These are phyloP conservation scores for Halenospora varia DNA, from an alignment of 495 filamentous ascomycete genomes.

Conservation along the genomic window DNA sequence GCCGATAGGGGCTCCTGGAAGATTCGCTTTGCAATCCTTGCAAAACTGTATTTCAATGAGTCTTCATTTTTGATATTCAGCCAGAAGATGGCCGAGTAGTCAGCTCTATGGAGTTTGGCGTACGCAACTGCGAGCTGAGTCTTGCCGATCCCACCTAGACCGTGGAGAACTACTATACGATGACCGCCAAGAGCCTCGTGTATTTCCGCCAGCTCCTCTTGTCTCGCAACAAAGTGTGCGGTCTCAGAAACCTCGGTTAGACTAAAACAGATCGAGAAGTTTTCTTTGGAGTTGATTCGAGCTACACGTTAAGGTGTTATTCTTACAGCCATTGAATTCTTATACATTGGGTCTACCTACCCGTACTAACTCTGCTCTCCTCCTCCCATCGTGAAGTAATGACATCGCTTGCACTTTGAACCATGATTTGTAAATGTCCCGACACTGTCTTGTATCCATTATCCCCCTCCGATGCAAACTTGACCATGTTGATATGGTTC, in stretches of 20 bases:
- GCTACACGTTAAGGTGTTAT: neutral
- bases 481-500: slow-evolving; percentile 32
- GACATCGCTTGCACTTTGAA: neutral
- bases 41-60: slow-evolving; percentile 28
- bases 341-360: neutral
- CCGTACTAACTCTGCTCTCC: neutral
- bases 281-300: neutral
- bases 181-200: slow-evolving; percentile 15
- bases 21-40: slow-evolving; percentile 22
- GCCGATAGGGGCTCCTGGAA: slow-evolving; percentile 16
- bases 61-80: slow-evolving; percentile 16
- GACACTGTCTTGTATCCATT: slow-evolving; percentile 15
- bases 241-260: neutral
- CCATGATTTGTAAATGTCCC: neutral
- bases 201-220: slow-evolving; percentile 19
- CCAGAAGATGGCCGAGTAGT: slow-evolving; percentile 9
- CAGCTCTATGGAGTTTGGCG: neutral
- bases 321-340: neutral
- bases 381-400: neutral
- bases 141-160: slow-evolving; percentile 14
- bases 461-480: slow-evolving; percentile 25
- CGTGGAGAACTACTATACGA: slow-evolving; percentile 11
- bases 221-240: slow-evolving; percentile 2
- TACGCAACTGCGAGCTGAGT: slow-evolving; percentile 18
- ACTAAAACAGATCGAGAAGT: slow-evolving; percentile 3